Conservation (phyloP, 164 flowering plant species). For the Piper betle region DNA sequence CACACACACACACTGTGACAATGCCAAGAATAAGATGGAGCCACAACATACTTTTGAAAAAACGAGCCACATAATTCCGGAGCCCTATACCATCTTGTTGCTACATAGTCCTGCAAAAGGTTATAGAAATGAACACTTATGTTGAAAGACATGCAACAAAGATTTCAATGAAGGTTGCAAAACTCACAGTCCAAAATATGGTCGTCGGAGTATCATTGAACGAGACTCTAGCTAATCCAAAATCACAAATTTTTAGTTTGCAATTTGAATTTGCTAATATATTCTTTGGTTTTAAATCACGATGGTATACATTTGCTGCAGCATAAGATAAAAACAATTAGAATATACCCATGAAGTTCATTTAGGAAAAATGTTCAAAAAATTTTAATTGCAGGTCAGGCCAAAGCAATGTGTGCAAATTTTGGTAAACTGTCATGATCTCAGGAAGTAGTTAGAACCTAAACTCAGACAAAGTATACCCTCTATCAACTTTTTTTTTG, state of each 20-base stretch:
- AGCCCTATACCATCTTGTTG: slow-evolving; percentile 97
- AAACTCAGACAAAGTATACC: too few species aligned
- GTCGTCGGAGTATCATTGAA: slow-evolving; percentile 77
- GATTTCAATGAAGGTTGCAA: background rate
- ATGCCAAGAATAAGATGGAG: background rate
- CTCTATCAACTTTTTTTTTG: too few species aligned
- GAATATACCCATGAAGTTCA: too few species aligned
- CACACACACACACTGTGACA: too few species aligned
- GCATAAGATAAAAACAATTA: background rate
- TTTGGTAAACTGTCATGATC: too few species aligned
- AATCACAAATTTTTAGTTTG: slow-evolving; percentile 88
- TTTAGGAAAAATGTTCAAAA: too few species aligned
- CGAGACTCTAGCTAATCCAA: slow-evolving; percentile 91
- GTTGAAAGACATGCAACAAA: background rate
- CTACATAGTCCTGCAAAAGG: slow-evolving; percentile 74
- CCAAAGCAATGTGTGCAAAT: too few species aligned
- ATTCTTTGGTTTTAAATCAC: slow-evolving; percentile 88
- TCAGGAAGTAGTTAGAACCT: too few species aligned
- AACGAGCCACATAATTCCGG: slow-evolving; percentile 97
- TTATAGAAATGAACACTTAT: background rate
- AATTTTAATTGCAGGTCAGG: too few species aligned
- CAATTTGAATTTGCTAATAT: slow-evolving; percentile 93
- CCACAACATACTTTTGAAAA: slow-evolving; percentile 61
- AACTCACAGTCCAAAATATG: slow-evolving; percentile 79
- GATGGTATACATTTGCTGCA: slow-evolving; percentile 58